A percentile compares a stretch with the other conserved stretches of the same genome.
These are phyloP conservation scores for Eurotiales sp. DNA, from an alignment of 2,329 filamentous ascomycete species.

Conservation along the genomic window DNA sequence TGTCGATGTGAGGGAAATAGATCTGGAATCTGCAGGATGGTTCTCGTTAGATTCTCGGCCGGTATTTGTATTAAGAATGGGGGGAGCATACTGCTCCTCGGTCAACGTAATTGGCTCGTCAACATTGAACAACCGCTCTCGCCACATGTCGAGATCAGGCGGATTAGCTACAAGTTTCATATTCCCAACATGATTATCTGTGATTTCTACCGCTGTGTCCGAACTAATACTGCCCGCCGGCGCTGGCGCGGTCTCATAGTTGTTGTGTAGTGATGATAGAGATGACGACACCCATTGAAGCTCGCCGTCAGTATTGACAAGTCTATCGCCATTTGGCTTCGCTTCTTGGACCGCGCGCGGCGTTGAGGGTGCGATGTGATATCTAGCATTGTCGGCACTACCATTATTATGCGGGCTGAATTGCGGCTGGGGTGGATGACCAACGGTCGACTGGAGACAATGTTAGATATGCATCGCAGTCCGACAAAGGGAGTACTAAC, in stretches of 20 bases:
- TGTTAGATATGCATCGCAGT: not conserved
- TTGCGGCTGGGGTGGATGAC: not conserved
- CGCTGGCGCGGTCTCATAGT: conserved; percentile 14
- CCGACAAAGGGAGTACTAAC: not conserved
- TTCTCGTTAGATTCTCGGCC: conserved; percentile 4
- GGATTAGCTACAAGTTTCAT: conserved; percentile 61
- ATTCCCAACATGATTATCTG: conserved; percentile 27
- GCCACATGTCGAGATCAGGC: conserved; percentile 65
- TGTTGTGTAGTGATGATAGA: conserved; percentile 17
- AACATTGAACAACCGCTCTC: conserved; percentile 70
- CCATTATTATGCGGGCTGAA: conserved; percentile 11
- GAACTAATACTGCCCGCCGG: conserved; percentile 19
- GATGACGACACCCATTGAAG: conserved; percentile 21
- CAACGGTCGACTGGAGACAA: not conserved
- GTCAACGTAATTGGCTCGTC: conserved; percentile 68
- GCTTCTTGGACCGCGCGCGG: conserved; percentile 5
- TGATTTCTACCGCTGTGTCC: conserved; percentile 18
- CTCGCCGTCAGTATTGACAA: conserved; percentile 11
- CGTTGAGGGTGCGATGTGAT: conserved; percentile 4
- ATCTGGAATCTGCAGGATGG: conserved; percentile 60
- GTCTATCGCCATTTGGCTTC: conserved; percentile 13
- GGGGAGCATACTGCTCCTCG: conserved; percentile 62
- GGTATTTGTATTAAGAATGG: conserved; percentile 14
- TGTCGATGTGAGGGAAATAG: conserved; percentile 80
- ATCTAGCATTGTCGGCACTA: conserved; percentile 14